Evolutionary conservation across 768 basidiomycete genomes (phyloP), one percentile per base, ranked within the genome.

Genomic region (Albatrellus ellisii): DNA sequence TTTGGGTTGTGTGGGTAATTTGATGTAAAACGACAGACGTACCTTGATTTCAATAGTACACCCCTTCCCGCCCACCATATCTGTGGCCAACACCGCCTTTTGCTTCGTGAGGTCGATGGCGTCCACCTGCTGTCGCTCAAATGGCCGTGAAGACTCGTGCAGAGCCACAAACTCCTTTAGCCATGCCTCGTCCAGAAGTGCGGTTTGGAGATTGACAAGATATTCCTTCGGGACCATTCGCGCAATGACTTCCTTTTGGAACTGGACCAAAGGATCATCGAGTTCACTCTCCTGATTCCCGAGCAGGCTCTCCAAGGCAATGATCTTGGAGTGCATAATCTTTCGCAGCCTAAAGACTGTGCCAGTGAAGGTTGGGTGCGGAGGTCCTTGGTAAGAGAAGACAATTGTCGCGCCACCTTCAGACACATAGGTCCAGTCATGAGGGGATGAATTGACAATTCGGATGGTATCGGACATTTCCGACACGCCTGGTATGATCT

Each of bases 401-500:
- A 97, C 88, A 50, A 89, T 75, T 5, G 87, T 83, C 15, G 88
- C 83, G 15, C 85, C 88, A n/a, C 94, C 94, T 64, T 97, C 94
- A 0, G 88, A 79, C 17, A 89, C 62, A 56, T 97, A 98, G 47
- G 56, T 62, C 91, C 92, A 98, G 57, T 85, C 64, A 9, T 37
- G 42, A 1, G 65, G 66, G n/a, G 49, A 53, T 24, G 53, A 67
- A 36, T 58, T 41, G 12, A 50, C 39, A 36, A 61, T 43, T 9
- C 42, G 46, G 12, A 47, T 21, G 28, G 39, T 9, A 6, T 14
- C 5, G 18, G 7, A 18, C 9, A 6, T 32, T 18, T 18, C 31
- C 14, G 14, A 14, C 31, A 32, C 18, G 31, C n/a, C 31, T 32
- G 31, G 18, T 14, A 32, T 10, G 9, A 32, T 7, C 14, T 10